Evolutionary conservation across 495 filamentous ascomycete genomes (phyloP).

Genomic region (Cenococcum geophilum): DNA sequence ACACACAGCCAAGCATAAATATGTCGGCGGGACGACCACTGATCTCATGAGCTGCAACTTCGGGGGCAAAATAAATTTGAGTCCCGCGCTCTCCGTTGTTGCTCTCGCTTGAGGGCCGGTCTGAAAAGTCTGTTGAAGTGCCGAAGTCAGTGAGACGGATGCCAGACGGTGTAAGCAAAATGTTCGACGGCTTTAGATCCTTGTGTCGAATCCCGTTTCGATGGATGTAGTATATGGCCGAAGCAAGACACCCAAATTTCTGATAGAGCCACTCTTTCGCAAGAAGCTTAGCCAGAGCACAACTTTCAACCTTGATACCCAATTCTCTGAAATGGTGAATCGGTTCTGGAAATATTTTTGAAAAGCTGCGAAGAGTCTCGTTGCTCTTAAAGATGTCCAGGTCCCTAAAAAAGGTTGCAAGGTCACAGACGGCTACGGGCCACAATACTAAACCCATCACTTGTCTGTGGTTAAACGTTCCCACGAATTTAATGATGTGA

Average conservation of each 20-base stretch:
- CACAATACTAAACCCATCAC: slow-evolving; percentile 23
- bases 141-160: slow-evolving; percentile 28
- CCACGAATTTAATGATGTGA: slow-evolving; percentile 23
- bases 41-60: slow-evolving; percentile 17
- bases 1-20: slow-evolving; percentile 26
- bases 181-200: slow-evolving; percentile 27
- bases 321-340: slow-evolving; percentile 3
- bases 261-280: not conserved
- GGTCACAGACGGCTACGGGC: slow-evolving; percentile 26
- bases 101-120: slow-evolving; percentile 16
- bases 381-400: not conserved
- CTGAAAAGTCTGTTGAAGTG: slow-evolving; percentile 26
- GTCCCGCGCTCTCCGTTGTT: slow-evolving; percentile 26
- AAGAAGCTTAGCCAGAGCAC: not conserved
- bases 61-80: slow-evolving; percentile 28
- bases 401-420: slow-evolving; percentile 25
- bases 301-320: not conserved
- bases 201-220: slow-evolving; percentile 22
- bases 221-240: slow-evolving; percentile 26
- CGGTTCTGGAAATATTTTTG: not conserved
- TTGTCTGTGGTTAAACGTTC: slow-evolving; percentile 24
- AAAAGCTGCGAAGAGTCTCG: not conserved
- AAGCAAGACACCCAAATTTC: slow-evolving; percentile 15
- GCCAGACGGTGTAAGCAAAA: slow-evolving; percentile 14
- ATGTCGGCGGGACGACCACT: slow-evolving; percentile 26